These are phyloP conservation scores for Syzygium aromaticum DNA, from an alignment of 345 rosid species.

Conservation along the genomic window DNA sequence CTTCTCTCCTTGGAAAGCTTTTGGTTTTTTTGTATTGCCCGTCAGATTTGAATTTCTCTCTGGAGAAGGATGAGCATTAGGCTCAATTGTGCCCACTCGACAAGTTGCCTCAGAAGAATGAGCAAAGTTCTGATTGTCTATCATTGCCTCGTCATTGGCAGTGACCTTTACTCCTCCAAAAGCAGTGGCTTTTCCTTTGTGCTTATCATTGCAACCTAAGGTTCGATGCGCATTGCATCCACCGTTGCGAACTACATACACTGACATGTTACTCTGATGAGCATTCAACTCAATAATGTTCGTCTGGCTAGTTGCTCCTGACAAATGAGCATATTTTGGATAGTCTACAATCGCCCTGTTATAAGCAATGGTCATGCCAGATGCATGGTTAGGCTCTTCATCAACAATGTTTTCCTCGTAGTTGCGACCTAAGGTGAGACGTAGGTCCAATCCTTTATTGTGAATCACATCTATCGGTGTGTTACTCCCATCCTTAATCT, in stretches of 20 bases:
- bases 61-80: conserved; percentile 7
- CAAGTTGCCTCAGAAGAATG: conserved; percentile 14
- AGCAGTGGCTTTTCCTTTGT: conserved; percentile 14
- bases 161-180: conserved; percentile 21
- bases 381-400: conserved; percentile 16
- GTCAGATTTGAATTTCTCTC: neutral
- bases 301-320: neutral
- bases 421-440: neutral
- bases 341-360: neutral
- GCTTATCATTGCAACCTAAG: conserved; percentile 16
- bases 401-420: conserved; percentile 11
- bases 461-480: neutral
- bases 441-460: neutral
- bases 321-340: conserved; percentile 9
- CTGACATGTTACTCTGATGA: neutral
- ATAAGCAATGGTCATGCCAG: conserved; percentile 1
- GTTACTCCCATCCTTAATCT: neutral
- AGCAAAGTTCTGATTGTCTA: conserved; percentile 17
- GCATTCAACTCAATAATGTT: neutral
- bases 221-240: neutral
- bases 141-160: conserved; percentile 17
- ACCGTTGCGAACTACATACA: neutral
- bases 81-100: conserved; percentile 10
- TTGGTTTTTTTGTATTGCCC: neutral
- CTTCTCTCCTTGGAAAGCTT: conserved; percentile 8